These are phyloP conservation scores for Symbiodinium natans DNA, from an alignment of 73 alveolate genomes.

Conservation along the genomic window DNA sequence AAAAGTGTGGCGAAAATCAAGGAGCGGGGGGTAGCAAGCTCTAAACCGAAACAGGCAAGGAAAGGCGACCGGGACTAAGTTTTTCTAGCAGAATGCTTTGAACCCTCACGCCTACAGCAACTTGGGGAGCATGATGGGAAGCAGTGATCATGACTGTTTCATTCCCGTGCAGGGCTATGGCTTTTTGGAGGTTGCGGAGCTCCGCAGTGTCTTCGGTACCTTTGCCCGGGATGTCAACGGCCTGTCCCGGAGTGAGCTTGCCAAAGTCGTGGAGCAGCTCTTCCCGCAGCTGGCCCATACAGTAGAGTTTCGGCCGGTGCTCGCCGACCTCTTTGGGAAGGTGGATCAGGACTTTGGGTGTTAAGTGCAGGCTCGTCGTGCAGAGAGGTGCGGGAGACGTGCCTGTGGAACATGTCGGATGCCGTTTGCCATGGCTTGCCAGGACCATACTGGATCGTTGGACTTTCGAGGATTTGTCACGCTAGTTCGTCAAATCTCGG, in stretches of 20 bases:
- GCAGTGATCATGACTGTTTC: neutral
- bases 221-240: constrained; percentile 1
- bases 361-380: no score
- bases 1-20: no score
- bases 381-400: no score
- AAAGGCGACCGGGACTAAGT: no score
- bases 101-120: no score
- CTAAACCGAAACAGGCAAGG: no score
- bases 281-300: neutral
- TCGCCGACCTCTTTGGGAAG: neutral
- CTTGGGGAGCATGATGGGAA: no score
- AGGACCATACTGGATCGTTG: neutral
- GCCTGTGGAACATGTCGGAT: no score
- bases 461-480: neutral
- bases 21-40: no score
- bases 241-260: constrained; percentile 25
- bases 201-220: neutral
- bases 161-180: constrained; percentile 17
- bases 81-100: no score
- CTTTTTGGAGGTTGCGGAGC: constrained; percentile 52
- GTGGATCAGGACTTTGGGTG: neutral
- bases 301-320: neutral
- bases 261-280: constrained; percentile 28
- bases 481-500: neutral
- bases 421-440: no score